Evolutionary conservation across 192 early-diverging fungal species (phyloP), one percentile per base, ranked within the genome.

Genomic region (Backusella sp.): DNA sequence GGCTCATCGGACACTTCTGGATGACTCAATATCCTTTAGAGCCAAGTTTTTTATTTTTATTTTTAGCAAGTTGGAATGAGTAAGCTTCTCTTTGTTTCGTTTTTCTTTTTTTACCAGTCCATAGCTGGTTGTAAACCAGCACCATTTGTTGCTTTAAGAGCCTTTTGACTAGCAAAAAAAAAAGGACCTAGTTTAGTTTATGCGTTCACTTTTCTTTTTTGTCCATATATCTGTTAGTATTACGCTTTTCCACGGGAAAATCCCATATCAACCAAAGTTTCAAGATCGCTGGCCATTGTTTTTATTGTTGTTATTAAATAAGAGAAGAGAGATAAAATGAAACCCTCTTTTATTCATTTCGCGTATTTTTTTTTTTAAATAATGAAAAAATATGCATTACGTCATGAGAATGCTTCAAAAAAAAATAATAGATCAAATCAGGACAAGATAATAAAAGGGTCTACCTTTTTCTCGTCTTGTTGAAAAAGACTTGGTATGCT

Each of bases 111-210:
- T 15, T 84, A 92, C 95, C 95, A 96, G 74, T 96, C 94, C 91
- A 96, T 91, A 0, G 94, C 94, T 30, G 93, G 88, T 77, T 96
- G 94, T 37, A 95, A 80, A 37, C 95, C 94, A 34, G 90, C 86
- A 78, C 88, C 88, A 59, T 91, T 91, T 3, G 93, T 94, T 9
- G 84, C 90, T 26, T 88, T 90, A 75, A 91, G 72, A 2, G 94
- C 94, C 59, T 83, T 82, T 34, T 77, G 82, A 15, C 78, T 82
- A 41, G 1, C 1, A 17, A 56, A 15, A 26, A 46, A 36, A 1
- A 41, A 56, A 23, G 49, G 26, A 32, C 30, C 30, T 2, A 32
- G 36, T 12, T 72, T 21, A 73, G 44, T 69, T 41, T 52, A 73
- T 41, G 46, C 39, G 7, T 41, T 46, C 21, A 14, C 62, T 32